Evolutionary conservation across 2,329 filamentous ascomycete species (phyloP), one percentile per base, ranked within the genome.

Genomic region (Microsporum ferrugineum): DNA sequence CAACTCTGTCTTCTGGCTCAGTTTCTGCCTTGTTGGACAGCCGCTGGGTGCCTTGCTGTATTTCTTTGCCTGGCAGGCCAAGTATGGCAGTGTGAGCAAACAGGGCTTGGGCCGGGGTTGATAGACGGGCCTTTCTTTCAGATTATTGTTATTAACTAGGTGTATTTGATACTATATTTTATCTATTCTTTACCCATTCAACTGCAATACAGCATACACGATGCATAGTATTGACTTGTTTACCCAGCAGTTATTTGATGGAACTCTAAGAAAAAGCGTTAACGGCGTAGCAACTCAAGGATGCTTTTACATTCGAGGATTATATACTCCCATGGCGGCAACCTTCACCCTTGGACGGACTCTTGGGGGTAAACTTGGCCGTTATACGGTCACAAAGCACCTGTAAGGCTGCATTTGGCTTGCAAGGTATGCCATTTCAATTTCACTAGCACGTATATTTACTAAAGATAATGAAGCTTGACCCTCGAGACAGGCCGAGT

Each of bases 51-150:
- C 90, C 0, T 77, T 99, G 63, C 80, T 95, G 72, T 99, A 99
- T 73, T 99, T 96, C 73, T 97, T 97, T 72, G 91, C 91, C 1
- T 99, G 94, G 92, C 92, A 97, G 76, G 90, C 90, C 60, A 97
- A 97, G 77, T 96, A 96, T 71, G 94, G 94, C 10, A 91, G 87
- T 68, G 87, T 91, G 27, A 89, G 78, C 65, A 71, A 70, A 56
- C 67, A 69, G 64, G 34, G 63, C 14, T 17, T 47, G 27, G 7
- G 36, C 39, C 27, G 5, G 31, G 5, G 53, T 2, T 29, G 7
- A 51, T 29, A 29, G 8, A 51, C 10, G 27, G 6, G 39, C 2
- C 39, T 14, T 43, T n/a, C 14, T n/a, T 43, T 2, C 17, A 14
- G 17, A 43, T n/a, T 7, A n/a, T 43, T 5, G 39, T 14, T 41